phyloP scores from a whole-genome alignment of 2,329 filamentous ascomycete genomes.

The Cylindrodendrum hubeiense region DNA sequence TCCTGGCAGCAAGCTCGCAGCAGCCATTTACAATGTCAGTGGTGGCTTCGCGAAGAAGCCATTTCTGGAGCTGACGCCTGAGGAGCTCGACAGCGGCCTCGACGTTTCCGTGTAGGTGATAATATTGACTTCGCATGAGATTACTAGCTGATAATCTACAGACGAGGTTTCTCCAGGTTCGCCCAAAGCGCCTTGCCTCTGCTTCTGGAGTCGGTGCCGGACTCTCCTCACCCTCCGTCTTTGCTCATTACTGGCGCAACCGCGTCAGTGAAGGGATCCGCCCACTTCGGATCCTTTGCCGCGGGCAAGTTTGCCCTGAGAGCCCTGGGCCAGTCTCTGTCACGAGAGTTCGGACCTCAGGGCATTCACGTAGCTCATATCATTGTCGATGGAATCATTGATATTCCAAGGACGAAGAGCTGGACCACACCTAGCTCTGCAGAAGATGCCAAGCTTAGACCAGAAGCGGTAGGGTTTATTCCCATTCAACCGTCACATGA shows the following conservation, averaged over 20 bases:
- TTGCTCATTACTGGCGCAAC: conserved; percentile 91
- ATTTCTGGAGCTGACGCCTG: conserved; percentile 67
- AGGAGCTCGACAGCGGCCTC: conserved; percentile 63
- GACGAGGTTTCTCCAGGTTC: conserved; percentile 81
- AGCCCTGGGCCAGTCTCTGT: conserved; percentile 79
- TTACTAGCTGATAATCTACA: conserved; percentile 42
- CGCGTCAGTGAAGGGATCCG: conserved; percentile 79
- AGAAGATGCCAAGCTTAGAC: conserved; percentile 74
- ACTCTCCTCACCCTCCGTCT: conserved; percentile 74
- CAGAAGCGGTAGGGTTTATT: conserved; percentile 74
- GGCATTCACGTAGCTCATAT: conserved; percentile 88
- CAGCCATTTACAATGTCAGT: conserved; percentile 79
- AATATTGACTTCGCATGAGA: fast-evolving
- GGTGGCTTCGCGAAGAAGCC: conserved; percentile 64
- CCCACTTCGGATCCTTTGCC: conserved; percentile 78
- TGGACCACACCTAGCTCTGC: conserved; percentile 57
- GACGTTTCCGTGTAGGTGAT: conserved; percentile 61
- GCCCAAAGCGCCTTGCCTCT: conserved; percentile 78
- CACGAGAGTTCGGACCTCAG: conserved; percentile 85
- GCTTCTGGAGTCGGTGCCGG: conserved; percentile 71
- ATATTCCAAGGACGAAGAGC: conserved; percentile 78
- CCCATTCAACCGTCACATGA: too few relatives aligned
- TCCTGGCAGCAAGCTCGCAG: conserved; percentile 66
- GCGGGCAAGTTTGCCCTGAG: conserved; percentile 84
- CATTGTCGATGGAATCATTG: conserved; percentile 87